These are phyloP conservation scores for Penicillium decumbens DNA, from an alignment of 2,329 filamentous ascomycete species.

Conservation along the genomic window DNA sequence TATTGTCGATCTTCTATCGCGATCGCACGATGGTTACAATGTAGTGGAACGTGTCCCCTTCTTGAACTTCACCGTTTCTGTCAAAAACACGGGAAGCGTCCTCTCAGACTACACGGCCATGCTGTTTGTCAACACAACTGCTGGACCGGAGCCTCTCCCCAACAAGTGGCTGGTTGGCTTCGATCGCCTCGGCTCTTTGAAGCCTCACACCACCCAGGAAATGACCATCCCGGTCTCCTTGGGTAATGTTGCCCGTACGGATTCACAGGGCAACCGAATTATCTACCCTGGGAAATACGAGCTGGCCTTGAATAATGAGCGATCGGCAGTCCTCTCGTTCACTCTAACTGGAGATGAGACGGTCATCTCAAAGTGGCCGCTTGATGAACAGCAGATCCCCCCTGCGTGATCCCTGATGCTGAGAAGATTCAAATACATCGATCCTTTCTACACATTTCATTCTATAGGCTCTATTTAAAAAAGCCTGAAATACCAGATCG, in stretches of 20 bases:
- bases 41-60: constrained; percentile 37
- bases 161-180: constrained; percentile 43
- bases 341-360: constrained; percentile 32
- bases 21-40: constrained; percentile 23
- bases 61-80: constrained; percentile 32
- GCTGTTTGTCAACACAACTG: constrained; percentile 37
- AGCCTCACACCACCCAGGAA: constrained; percentile 22
- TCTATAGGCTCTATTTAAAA: neutral
- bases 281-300: constrained; percentile 43
- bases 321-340: constrained; percentile 31
- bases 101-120: constrained; percentile 42
- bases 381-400: constrained; percentile 22
- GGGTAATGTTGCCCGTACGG: constrained; percentile 37
- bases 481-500: neutral
- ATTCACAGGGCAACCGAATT: constrained; percentile 36
- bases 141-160: constrained; percentile 41
- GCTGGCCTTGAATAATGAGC: constrained; percentile 40
- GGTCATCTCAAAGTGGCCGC: constrained; percentile 35
- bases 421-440: neutral
- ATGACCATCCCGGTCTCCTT: constrained; percentile 37
- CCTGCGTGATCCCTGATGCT: constrained; percentile 5
- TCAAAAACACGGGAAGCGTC: constrained; percentile 37
- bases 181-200: constrained; percentile 29
- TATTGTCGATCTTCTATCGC: constrained; percentile 33
- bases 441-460: neutral